Conservation (phyloP, 2,329 filamentous ascomycete species). For the Penicillium thymicola region DNA sequence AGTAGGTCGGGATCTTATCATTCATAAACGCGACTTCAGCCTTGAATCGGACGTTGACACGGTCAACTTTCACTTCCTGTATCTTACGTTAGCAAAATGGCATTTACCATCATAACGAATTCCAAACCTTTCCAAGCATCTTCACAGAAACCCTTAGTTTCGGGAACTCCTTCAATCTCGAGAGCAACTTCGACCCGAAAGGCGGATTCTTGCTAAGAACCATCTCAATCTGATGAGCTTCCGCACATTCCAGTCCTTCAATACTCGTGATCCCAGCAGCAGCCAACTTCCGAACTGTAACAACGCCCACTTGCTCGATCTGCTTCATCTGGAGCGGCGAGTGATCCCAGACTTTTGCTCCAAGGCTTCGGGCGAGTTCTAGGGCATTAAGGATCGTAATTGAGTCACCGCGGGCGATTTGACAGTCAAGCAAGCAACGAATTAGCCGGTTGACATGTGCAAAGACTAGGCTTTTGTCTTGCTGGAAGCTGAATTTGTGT, state of each 20-base stretch:
- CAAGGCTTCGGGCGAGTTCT: slow-evolving; percentile 72
- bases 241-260: slow-evolving; percentile 63
- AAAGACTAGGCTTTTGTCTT: slow-evolving; percentile 63
- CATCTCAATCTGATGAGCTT: slow-evolving; percentile 71
- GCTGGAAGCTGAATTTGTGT: slow-evolving; percentile 55
- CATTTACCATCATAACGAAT: slow-evolving; percentile 28
- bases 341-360: slow-evolving; percentile 76
- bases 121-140: slow-evolving; percentile 46
- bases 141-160: slow-evolving; percentile 57
- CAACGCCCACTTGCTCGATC: slow-evolving; percentile 72
- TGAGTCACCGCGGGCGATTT: slow-evolving; percentile 61
- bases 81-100: slow-evolving; percentile 9
- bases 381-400: slow-evolving; percentile 65
- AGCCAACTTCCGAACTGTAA: slow-evolving; percentile 70
- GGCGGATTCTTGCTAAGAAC: slow-evolving; percentile 76
- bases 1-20: slow-evolving; percentile 56
- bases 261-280: slow-evolving; percentile 69
- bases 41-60: slow-evolving; percentile 60
- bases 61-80: slow-evolving; percentile 36
- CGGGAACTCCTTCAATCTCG: slow-evolving; percentile 68
- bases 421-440: slow-evolving; percentile 73
- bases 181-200: slow-evolving; percentile 69
- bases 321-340: slow-evolving; percentile 78
- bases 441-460: slow-evolving; percentile 67
- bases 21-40: slow-evolving; percentile 71